These are phyloP conservation scores for Cladorrhinum samala DNA, from an alignment of 495 filamentous ascomycete genomes.

Conservation along the genomic window DNA sequence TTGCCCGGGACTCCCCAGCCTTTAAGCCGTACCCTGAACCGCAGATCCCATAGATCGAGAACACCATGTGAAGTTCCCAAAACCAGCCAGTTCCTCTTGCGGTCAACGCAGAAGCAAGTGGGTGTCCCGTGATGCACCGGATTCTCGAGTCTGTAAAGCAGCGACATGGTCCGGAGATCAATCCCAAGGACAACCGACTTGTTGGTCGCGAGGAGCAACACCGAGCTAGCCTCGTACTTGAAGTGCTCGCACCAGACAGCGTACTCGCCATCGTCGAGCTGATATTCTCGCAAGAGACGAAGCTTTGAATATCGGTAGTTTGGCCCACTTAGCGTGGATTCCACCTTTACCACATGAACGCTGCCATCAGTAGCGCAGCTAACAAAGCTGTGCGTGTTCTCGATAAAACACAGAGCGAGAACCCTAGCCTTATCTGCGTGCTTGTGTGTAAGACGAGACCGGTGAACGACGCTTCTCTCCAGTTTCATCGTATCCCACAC, in stretches of 20 bases:
- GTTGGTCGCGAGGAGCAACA: slow-evolving; percentile 81
- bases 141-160: slow-evolving; percentile 76
- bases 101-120: slow-evolving; percentile 85
- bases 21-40: slow-evolving; percentile 80
- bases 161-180: slow-evolving; percentile 81
- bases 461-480: slow-evolving; percentile 81
- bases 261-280: slow-evolving; percentile 66
- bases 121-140: slow-evolving; percentile 91
- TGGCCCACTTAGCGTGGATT: slow-evolving; percentile 55
- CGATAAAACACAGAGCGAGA: slow-evolving; percentile 78
- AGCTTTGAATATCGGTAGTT: slow-evolving; percentile 72
- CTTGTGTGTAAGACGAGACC: slow-evolving; percentile 79
- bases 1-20: slow-evolving; percentile 84
- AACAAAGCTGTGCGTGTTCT: slow-evolving; percentile 89
- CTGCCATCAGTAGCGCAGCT: slow-evolving; percentile 87
- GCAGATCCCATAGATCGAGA: slow-evolving; percentile 91
- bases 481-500: slow-evolving; percentile 89
- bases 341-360: slow-evolving; percentile 81
- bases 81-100: slow-evolving; percentile 80
- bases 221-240: slow-evolving; percentile 71
- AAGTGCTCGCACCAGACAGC: slow-evolving; percentile 92
- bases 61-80: slow-evolving; percentile 91
- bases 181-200: slow-evolving; percentile 73
- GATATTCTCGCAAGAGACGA: slow-evolving; percentile 69
- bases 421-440: slow-evolving; percentile 66